Base-by-base conservation (phyloP, 306 rosid species). In the Sesbania bispinosa region DNA sequence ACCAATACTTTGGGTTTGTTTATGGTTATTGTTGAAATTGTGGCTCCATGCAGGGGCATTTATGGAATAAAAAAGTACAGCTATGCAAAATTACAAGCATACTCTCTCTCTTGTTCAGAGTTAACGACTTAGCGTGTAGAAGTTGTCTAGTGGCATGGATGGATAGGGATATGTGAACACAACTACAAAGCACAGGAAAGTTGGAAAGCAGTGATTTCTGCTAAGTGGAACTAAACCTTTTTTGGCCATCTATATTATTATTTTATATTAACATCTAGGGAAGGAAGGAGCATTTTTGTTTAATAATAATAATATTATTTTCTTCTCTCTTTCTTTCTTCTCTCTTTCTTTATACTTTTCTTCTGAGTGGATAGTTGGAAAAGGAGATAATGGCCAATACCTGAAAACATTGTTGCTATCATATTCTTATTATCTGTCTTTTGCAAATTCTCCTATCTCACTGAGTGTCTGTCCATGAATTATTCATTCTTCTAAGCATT, bases 91-190 rank as follows among this genome's bases (percentile, higher is more conserved):
- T 41, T 63, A 63, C 26, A 69, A 70, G 35, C 71, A 60, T 33
- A 50, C 57, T 26, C 67, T 8, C 78, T n/a, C n/a, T n/a, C n/a
- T n/a, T n/a, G 38, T 81, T 78, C 62, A 83, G 86, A 77, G 79
- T 66, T 88, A 81, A 84, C 82, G 87, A 84, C 79, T 81, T 93
- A 61, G 92, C 94, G 97, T 90, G 96, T 84, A 38, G 83, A 82
- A 85, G 67, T 88, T 90, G 97, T 79, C 82, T 46, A 62, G 76
- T 79, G 80, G 62, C 62, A 68, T 68, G 79, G 89, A 88, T 41
- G 54, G 70, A 41, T 77, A 69, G 85, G 92, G 82, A 63, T 63
- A 88, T 84, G 90, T 84, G 83, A 85, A 90, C 88, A 26, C 54
- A 63, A 24, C 23, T 26, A 57, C 64, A 75, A 52, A 55, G 59